Evolutionary conservation across 441 rosid genomes (phyloP).

Genomic region (Gossypium gossypioides): DNA sequence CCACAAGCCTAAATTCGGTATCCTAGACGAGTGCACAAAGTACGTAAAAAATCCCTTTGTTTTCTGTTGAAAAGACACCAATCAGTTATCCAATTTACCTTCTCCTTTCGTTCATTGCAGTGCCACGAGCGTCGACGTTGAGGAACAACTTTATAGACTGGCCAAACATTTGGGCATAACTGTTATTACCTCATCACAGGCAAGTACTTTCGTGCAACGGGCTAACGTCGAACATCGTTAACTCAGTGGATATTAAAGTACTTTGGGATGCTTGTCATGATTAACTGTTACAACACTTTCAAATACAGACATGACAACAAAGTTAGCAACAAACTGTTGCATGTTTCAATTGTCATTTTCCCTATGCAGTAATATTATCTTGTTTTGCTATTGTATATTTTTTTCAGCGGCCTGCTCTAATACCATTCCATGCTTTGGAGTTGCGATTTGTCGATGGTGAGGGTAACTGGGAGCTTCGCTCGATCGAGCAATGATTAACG

Average conservation of each 20-base stretch:
- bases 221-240: neutral
- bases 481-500: conserved; percentile 41
- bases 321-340: neutral
- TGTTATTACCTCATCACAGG: conserved; percentile 93
- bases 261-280: neutral
- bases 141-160: conserved; percentile 90
- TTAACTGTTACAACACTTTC: neutral
- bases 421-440: conserved; percentile 76
- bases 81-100: neutral
- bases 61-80: neutral
- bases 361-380: neutral
- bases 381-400: neutral
- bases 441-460: conserved; percentile 90
- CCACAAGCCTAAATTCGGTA: conserved; percentile 84
- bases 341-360: neutral
- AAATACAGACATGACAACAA: neutral
- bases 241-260: neutral
- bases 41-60: conserved; percentile 26
- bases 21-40: conserved; percentile 99
- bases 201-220: conserved; percentile 19
- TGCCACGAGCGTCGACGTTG: conserved; percentile 96
- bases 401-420: conserved; percentile 84
- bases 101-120: conserved; percentile 27
- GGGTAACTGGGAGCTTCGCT: conserved; percentile 91
- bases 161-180: conserved; percentile 83